phyloP scores from a whole-genome alignment of 805 yeast species.

The Saccharomyces jurei region DNA sequence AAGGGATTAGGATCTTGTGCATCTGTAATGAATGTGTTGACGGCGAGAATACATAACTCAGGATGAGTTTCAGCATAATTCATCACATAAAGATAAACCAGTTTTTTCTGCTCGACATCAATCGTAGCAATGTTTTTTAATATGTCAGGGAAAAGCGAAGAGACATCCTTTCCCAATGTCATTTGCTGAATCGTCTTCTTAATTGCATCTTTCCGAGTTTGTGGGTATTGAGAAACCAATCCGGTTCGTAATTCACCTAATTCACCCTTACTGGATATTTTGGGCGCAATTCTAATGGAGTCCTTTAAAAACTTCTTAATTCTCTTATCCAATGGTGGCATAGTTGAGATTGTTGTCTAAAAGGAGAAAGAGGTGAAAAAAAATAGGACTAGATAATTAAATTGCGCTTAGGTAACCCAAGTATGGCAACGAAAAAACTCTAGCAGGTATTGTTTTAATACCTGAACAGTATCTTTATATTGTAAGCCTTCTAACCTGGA shows the following conservation, averaged over 20 bases:
- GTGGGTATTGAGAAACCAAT: constrained; percentile 87
- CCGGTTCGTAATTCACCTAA: constrained; percentile 87
- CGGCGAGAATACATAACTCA: constrained; percentile 90
- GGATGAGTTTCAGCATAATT: constrained; percentile 96
- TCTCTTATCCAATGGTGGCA: constrained; percentile 31
- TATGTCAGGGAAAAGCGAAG: constrained; percentile 90
- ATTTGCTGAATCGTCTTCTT: constrained; percentile 95
- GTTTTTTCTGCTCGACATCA: constrained; percentile 91
- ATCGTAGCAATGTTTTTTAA: constrained; percentile 93
- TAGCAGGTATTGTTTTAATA: not conserved
- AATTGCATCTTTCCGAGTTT: constrained; percentile 92
- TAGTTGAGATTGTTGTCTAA: not conserved
- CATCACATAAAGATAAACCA: constrained; percentile 91
- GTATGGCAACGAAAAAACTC: not conserved
- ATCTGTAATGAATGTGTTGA: constrained; percentile 91
- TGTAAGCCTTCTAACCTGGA: not conserved
- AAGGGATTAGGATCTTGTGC: constrained; percentile 95
- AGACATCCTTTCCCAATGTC: constrained; percentile 96
- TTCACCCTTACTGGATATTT: constrained; percentile 48
- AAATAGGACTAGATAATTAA: not conserved
- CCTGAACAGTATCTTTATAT: not conserved
- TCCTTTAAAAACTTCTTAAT: constrained; percentile 30
- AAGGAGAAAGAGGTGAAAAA: not conserved
- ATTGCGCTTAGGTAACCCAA: not conserved
- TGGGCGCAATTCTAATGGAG: constrained; percentile 32